These are phyloP conservation scores for Pleurotus giganteus DNA, from an alignment of 768 basidiomycete genomes.

Conservation along the genomic window DNA sequence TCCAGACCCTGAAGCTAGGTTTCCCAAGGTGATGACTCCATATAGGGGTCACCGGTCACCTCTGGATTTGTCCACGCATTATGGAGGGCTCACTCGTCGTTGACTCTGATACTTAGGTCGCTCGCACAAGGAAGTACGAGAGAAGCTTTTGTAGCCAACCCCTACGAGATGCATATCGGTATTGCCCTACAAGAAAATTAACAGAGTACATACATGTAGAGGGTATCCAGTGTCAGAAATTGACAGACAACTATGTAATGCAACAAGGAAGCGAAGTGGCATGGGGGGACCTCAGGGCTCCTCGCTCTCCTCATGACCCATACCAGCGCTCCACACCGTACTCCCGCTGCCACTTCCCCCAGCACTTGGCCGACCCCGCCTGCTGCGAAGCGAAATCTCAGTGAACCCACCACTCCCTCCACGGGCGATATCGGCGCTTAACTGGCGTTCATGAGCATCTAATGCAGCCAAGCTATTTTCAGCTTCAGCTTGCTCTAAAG, in stretches of 20 bases:
- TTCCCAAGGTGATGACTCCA: no score
- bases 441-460: constrained; percentile 72
- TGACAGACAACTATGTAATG: background rate
- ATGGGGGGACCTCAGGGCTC: constrained; percentile 14
- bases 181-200: background rate
- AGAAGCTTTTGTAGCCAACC: no score
- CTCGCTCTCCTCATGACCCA: constrained; percentile 60
- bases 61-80: no score
- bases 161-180: background rate
- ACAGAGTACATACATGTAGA: background rate
- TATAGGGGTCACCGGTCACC: no score
- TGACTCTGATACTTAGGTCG: no score
- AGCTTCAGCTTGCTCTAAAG: constrained; percentile 76
- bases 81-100: no score
- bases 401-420: constrained; percentile 77
- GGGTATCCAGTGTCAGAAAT: background rate
- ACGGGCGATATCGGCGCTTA: constrained; percentile 74
- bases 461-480: constrained; percentile 73
- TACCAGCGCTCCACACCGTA: constrained; percentile 87
- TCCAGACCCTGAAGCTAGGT: no score
- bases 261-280: background rate
- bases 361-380: constrained; percentile 57
- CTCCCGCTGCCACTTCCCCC: constrained; percentile 71
- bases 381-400: constrained; percentile 58
- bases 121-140: no score